Evolutionary conservation across 169 alveolate species (phyloP), one percentile per base, ranked within the genome.

Genomic region (Neospora caninum): DNA sequence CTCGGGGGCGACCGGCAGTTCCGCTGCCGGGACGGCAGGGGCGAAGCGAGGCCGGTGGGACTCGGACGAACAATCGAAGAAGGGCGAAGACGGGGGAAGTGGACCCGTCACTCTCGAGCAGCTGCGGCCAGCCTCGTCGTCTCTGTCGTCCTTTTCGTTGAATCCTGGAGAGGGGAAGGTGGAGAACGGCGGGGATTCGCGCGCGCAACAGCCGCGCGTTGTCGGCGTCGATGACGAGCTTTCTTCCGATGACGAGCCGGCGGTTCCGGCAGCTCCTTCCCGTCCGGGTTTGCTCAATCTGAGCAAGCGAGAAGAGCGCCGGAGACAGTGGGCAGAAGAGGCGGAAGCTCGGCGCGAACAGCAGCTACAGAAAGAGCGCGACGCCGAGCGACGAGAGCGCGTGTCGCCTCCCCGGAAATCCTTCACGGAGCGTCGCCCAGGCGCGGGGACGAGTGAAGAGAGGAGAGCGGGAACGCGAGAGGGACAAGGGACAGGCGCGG

Each of bases 11-110:
- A 1, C 73, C 73, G 73, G 73, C 31, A 27, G n/a, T 27, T 16
- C 73, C n/a, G 16, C 73, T 7, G 31, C n/a, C 7, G 34, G 7
- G 31, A 9, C 16, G 31, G 25, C 73, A 27, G n/a, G 31, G 7
- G 73, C 34, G 34, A 92, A 92, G 91, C 54, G 91, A 25, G 94
- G 94, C 54, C 94, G 94, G 43, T 92, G 94, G 94, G 94, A 92
- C 70, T 80, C 91, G 16, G 58, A 4, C 58, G 58, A 49, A 64
- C 31, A 9, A 1, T 64, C 73, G n/a, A 64, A 29, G 31, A 16
- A 64, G 7, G 20, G 73, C 58, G 58, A 49, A 49, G 20, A 4
- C 31, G 16, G 31, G n/a, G n/a, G n/a, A 16, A 29, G n/a, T 29
- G 73, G 31, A 1, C 73, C 20, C n/a, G 25, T 64, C n/a, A 64